Percentiles rank a stretch among this genome's conserved stretches.
Conservation (phyloP, 768 basidiomycete species). For the Coprinellus micaceus region DNA sequence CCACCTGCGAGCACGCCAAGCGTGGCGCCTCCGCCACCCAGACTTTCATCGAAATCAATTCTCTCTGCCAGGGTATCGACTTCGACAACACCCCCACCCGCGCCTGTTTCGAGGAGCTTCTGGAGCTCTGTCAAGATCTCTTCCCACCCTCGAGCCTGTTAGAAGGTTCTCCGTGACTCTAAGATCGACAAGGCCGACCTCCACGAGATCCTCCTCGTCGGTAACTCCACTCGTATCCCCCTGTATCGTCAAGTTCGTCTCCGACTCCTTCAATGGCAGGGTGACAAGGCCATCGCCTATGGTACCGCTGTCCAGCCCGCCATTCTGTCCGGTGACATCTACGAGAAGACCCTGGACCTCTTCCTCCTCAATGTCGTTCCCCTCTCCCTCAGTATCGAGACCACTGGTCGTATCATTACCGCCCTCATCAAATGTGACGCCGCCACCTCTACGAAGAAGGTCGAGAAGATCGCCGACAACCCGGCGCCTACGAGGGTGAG, state of each 20-base stretch:
- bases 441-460: slow-evolving; percentile 97
- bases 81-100: slow-evolving; percentile 98
- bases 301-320: slow-evolving; percentile 99
- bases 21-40: slow-evolving; percentile 95
- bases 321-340: slow-evolving; percentile 95
- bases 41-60: slow-evolving; percentile 97
- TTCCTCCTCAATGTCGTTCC: slow-evolving; percentile 93
- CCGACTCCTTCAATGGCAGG: slow-evolving; percentile 98
- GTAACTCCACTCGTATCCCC: slow-evolving; percentile 98
- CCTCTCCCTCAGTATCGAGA: slow-evolving; percentile 92
- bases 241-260: slow-evolving; percentile 96
- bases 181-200: slow-evolving; percentile 89
- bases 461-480: slow-evolving; percentile 97
- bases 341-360: slow-evolving; percentile 95
- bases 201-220: slow-evolving; percentile 96
- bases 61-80: slow-evolving; percentile 95
- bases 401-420: slow-evolving; percentile 98
- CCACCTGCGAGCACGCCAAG: slow-evolving; percentile 98
- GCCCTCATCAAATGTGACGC: slow-evolving; percentile 98
- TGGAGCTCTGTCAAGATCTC: slow-evolving; percentile 88
- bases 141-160: slow-evolving; percentile 63
- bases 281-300: slow-evolving; percentile 99
- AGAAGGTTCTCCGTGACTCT: no score
- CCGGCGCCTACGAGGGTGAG: slow-evolving; percentile 99
- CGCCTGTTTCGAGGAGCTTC: slow-evolving; percentile 96